Evolutionary conservation across 345 rosid genomes (phyloP), one percentile per base, ranked within the genome.

Genomic region (Arabidopsis arenosa): DNA sequence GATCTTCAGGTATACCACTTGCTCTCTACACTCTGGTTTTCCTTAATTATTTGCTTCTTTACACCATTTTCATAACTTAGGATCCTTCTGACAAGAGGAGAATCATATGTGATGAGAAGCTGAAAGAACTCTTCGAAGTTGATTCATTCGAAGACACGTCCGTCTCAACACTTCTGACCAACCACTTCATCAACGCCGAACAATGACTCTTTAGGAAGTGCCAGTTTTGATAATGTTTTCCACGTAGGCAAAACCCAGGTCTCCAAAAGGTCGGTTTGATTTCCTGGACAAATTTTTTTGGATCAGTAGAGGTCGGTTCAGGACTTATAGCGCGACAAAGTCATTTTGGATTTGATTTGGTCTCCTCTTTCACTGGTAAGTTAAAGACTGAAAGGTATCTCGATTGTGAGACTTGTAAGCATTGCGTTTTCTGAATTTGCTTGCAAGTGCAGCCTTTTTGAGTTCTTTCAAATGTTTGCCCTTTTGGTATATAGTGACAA

Each of bases 111-210:
- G 87, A 86, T 40, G 83, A 82, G 63, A 91, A 86, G 86, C 83
- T 85, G 61, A 85, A 81, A 75, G 90, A 87, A 75, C 86, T 86
- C 66, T 87, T 84, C 56, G 88, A 87, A 76, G 87, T 81, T 15
- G 88, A 84, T 69, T 80, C 83, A 17, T 84, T 85, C 76, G 28
- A 56, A 36, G 86, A 88, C 57, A 80, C 81, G 78, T 64, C 83
- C 0, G 82, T 80, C 77, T 59, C 88, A 59, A 79, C 85, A 82
- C 85, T 87, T 72, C 85, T 84, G 70, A 52, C 82, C 10, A 51
- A 74, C 41, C 85, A 83, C 75, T 88, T 84, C 77, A 79, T 85
- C 80, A 87, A 88, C 84, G 67, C 68, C n/a, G 84, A 82, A 68
- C 75, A 81, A 79, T 80, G 79, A 88, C 82, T 66, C 86, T 74